Evolutionary conservation across 148 eudicot species (phyloP).

Genomic region (Cornus kousa): DNA sequence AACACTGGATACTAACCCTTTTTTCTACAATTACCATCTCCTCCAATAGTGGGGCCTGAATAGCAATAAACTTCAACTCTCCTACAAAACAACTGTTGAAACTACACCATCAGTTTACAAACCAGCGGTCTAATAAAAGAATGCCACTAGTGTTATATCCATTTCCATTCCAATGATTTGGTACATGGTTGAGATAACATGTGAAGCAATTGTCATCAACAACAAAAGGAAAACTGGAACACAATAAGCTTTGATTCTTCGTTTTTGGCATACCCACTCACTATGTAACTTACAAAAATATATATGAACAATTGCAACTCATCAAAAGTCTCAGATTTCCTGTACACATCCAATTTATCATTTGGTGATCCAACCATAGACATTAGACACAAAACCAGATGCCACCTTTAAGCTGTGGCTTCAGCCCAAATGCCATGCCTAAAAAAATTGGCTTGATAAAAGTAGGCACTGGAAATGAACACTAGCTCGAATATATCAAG

Average conservation of each 20-base stretch:
- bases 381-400: slow-evolving; percentile 12
- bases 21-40: no score
- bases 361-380: slow-evolving; percentile 1
- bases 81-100: no score
- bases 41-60: no score
- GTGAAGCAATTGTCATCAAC: not conserved
- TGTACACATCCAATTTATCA: slow-evolving; percentile 7
- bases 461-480: slow-evolving; percentile 5
- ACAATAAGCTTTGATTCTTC: not conserved
- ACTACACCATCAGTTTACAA: no score
- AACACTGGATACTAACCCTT: no score
- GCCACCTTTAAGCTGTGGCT: slow-evolving; percentile 10
- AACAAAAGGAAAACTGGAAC: not conserved
- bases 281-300: not conserved
- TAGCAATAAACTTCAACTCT: no score
- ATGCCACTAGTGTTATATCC: not conserved
- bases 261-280: not conserved
- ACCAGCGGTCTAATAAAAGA: no score
- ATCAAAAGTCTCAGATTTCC: slow-evolving; percentile 1
- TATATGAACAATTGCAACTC: slow-evolving; percentile 15
- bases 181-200: not conserved
- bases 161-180: not conserved
- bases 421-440: slow-evolving; percentile 1
- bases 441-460: not conserved
- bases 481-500: not conserved